Evolutionary conservation across 768 basidiomycete genomes (phyloP), one percentile per base, ranked within the genome.

Genomic region (Auriscalpium microsporum): DNA sequence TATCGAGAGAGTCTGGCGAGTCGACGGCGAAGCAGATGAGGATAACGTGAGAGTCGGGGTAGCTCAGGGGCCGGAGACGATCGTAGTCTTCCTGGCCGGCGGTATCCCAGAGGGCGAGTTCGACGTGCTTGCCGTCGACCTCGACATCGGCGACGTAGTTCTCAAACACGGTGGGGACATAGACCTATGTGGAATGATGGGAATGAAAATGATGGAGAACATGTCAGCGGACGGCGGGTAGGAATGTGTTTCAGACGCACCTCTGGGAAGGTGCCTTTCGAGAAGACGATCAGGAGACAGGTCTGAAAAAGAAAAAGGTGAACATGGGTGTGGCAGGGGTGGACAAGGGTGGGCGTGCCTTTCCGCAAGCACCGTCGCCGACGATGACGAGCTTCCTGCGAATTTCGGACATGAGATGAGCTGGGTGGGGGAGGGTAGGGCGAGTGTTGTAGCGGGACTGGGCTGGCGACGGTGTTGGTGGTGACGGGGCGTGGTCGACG

Each of bases 11-110:
- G 71, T 97, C 94, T 36, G 94, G 94, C 52, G 90, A 93, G 78
- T 99, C 96, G 63, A 98, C 85, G 45, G 96, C 94, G 72, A 96
- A 99, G 72, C 95, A 97, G 74, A 99, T 96, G 63, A 98, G 83
- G 76, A 99, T 98, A 72, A 99, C 94, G 70, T 99, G 94, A n/a
- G 93, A 94, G 75, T 98, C 95, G 55, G 95, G 95, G 75, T 99
- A 99, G 65, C 88, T 91, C 68, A 99, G 83, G 58, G 96, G 96
- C 55, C 96, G 83, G 63, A 99, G 90, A 65, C 95, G 90, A 73
- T 98, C 96, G 72, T 98, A 98, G 72, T 98, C 96, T 74, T 97
- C 95, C 72, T 98, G 95, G 53, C 96, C 96, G 36, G 96, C 95
- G 52, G 96, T 98, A 94, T 98, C 96, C 96, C 96, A 98, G 65